phyloP scores from a whole-genome alignment of 2,329 filamentous ascomycete genomes.

The Fonsecaea monophora region DNA sequence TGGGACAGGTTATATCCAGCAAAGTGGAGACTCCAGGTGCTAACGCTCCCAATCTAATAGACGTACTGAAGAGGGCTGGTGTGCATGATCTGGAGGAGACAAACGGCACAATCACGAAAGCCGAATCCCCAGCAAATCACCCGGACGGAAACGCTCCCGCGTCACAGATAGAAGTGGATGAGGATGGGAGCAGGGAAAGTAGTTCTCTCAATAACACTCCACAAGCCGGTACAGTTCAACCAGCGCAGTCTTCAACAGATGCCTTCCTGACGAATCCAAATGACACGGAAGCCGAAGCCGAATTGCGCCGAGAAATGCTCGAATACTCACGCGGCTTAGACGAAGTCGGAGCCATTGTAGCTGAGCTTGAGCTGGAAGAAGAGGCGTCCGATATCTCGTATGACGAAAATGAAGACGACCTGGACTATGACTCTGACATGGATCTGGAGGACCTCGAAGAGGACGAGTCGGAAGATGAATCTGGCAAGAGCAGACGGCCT shows the following conservation, averaged over 20 bases:
- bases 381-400: conserved; percentile 56
- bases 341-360: conserved; percentile 89
- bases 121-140: conserved; percentile 17
- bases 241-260: neutral
- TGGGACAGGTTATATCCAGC: conserved; percentile 80
- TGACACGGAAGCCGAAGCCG: conserved; percentile 81
- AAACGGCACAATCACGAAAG: conserved; percentile 31
- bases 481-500: conserved; percentile 71
- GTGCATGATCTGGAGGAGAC: conserved; percentile 57
- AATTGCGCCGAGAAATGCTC: conserved; percentile 84
- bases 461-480: conserved; percentile 73
- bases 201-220: neutral
- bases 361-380: conserved; percentile 85
- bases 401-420: conserved; percentile 60
- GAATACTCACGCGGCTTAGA: conserved; percentile 74
- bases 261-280: conserved; percentile 47
- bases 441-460: conserved; percentile 61
- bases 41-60: conserved; percentile 69
- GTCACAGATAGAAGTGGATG: neutral
- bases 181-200: conserved; percentile 2
- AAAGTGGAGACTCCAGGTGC: conserved; percentile 71
- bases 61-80: conserved; percentile 79
- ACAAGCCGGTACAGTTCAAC: no score
- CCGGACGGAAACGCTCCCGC: neutral
- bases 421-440: conserved; percentile 36